Evolutionary conservation across 1,284 basidiomycete genomes (phyloP), one percentile per base, ranked within the genome.

Genomic region (Melampsora allii-populina): DNA sequence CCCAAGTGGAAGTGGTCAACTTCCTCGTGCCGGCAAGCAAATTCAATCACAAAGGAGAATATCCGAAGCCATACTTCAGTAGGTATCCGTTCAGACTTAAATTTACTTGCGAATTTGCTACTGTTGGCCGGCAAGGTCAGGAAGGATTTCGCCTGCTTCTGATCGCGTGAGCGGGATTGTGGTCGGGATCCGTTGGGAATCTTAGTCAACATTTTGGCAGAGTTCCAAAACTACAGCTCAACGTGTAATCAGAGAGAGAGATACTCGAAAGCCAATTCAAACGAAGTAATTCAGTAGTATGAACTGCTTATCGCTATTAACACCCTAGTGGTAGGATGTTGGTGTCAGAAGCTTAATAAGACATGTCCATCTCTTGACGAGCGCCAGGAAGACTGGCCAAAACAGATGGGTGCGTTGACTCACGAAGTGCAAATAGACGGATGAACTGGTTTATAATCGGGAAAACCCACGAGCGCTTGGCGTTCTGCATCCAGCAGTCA

Each of bases 1-100:
- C 50, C 50, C 12, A 56, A 6, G 12, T 56, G 50, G 27, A 56
- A 56, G n/a, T 19, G 50, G n/a, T 56, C 50, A 10, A 29, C 27
- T 56, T 29, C 12, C n/a, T 56, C 50, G 17, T 21, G 50, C 27
- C 27, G 50, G 17, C 50, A 24, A 56, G 50, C 12, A 56, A n/a
- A 56, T 14, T 56, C 50, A 56, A 14, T 17, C 21, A 56, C 50
- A 56, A 56, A 19, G 12, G 50, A 56, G 50, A 56, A 56, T 56
- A 56, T 56, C 50, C 50, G 50, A 56, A 56, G n/a, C 50, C 50
- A 56, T 29, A 56, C 50, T 56, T 56, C 50, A 7, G n/a, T 29
- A 29, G 50, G 50, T 56, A 56, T 56, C 7, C 27, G n/a, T 24
- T 56, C 50, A 29, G 27, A 21, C n/a, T 56, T 12, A 21, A 56